These are phyloP conservation scores for Botrytis tulipae DNA, from an alignment of 2,329 filamentous ascomycete species.

Conservation along the genomic window DNA sequence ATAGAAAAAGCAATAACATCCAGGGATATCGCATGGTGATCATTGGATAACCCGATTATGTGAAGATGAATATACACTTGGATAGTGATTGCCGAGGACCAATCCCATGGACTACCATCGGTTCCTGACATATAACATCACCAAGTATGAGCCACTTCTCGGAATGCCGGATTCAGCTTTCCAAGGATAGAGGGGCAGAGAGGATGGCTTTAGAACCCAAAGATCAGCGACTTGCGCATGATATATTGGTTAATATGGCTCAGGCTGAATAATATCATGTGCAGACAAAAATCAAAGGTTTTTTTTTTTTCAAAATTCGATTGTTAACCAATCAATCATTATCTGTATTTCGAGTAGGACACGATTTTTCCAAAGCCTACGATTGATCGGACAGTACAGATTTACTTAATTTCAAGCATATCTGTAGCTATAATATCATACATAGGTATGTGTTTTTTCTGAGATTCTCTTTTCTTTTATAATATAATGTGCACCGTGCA, in stretches of 20 bases:
- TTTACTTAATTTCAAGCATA: neutral
- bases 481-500: neutral
- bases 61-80: neutral
- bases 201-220: too few species aligned
- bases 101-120: neutral
- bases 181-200: neutral
- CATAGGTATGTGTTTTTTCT: neutral
- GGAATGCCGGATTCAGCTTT: neutral
- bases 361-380: accelerated
- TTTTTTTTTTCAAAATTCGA: neutral
- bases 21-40: neutral
- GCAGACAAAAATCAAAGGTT: neutral
- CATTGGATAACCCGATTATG: neutral
- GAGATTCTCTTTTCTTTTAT: neutral
- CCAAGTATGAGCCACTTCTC: neutral
- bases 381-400: neutral
- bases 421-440: neutral
- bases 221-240: neutral
- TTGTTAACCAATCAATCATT: neutral
- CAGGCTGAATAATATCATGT: neutral
- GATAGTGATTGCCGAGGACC: neutral
- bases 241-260: neutral
- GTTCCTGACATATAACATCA: neutral
- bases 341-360: neutral
- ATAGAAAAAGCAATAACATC: neutral